These are phyloP conservation scores for Scleroderma bovista DNA, from an alignment of 768 basidiomycete genomes.

Conservation along the genomic window DNA sequence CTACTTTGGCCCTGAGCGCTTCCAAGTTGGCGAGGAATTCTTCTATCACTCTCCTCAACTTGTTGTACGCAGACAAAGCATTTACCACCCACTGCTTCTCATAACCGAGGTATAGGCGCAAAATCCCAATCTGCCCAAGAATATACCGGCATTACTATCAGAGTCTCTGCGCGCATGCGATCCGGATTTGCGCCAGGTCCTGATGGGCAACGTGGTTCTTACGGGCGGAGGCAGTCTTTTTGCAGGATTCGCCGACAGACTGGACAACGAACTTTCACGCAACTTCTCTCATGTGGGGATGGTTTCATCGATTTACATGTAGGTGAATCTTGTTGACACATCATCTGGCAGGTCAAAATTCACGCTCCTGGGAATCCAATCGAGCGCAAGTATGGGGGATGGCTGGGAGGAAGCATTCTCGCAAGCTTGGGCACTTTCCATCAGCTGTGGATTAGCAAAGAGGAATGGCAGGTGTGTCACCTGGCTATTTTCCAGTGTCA, in stretches of 20 bases:
- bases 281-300: conserved; percentile 78
- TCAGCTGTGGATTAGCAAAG: conserved; percentile 90
- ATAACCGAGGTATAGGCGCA: conserved; percentile 28
- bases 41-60: conserved; percentile 68
- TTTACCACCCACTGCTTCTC: conserved; percentile 4
- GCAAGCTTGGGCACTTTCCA: conserved; percentile 97
- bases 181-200: conserved; percentile 83
- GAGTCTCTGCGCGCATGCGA: conserved; percentile 83
- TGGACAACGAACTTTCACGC: conserved; percentile 68
- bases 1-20: conserved; percentile 78
- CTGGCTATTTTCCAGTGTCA: neutral
- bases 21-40: conserved; percentile 81
- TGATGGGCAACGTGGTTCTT: conserved; percentile 90
- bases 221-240: conserved; percentile 92
- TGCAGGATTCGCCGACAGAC: conserved; percentile 78
- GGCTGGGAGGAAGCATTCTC: conserved; percentile 94
- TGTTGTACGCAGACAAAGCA: conserved; percentile 33
- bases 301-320: neutral
- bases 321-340: conserved; percentile 7
- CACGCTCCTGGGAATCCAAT: conserved; percentile 87
- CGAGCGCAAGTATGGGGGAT: conserved; percentile 87
- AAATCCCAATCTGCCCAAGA: conserved; percentile 70
- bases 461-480: conserved; percentile 80
- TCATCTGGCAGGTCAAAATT: conserved; percentile 68
- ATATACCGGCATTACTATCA: conserved; percentile 68